These are phyloP conservation scores for Trichosporon coremiiforme DNA, from an alignment of 1,284 basidiomycete species.

Conservation along the genomic window DNA sequence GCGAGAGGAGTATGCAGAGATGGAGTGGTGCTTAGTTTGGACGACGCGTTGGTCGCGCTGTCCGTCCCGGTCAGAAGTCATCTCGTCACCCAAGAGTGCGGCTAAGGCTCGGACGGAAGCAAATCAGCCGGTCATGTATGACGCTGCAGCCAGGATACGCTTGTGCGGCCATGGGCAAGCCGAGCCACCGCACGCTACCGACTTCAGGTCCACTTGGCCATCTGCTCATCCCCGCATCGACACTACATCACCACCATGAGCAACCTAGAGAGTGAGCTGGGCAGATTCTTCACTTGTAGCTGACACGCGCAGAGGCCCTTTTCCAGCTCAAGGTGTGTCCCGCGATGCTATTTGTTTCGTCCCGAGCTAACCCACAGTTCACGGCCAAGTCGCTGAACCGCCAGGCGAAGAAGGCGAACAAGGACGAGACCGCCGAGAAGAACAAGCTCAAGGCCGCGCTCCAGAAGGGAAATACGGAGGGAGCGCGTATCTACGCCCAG, in stretches of 20 bases:
- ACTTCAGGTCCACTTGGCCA: not conserved
- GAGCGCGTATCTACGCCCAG: constrained; percentile 97
- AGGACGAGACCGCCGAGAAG: constrained; percentile 86
- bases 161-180: no score
- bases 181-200: constrained; percentile 2
- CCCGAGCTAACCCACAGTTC: constrained; percentile 64
- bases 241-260: constrained; percentile 63
- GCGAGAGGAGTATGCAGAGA: not conserved
- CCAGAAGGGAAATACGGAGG: constrained; percentile 94
- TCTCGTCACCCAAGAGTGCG: constrained; percentile 1
- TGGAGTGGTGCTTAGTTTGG: not conserved
- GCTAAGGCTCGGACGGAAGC: not conserved
- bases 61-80: not conserved
- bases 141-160: not conserved
- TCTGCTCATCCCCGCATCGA: not conserved
- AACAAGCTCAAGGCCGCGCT: constrained; percentile 90
- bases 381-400: constrained; percentile 88
- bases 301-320: constrained; percentile 70
- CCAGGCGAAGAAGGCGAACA: constrained; percentile 93
- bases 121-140: constrained; percentile 10
- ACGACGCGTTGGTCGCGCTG: not conserved
- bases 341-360: no score
- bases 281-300: not conserved
- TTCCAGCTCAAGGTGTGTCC: constrained; percentile 84
- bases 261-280: constrained; percentile 79